These are phyloP conservation scores for Penicillium desertorum DNA, from an alignment of 495 filamentous ascomycete genomes.

Conservation along the genomic window DNA sequence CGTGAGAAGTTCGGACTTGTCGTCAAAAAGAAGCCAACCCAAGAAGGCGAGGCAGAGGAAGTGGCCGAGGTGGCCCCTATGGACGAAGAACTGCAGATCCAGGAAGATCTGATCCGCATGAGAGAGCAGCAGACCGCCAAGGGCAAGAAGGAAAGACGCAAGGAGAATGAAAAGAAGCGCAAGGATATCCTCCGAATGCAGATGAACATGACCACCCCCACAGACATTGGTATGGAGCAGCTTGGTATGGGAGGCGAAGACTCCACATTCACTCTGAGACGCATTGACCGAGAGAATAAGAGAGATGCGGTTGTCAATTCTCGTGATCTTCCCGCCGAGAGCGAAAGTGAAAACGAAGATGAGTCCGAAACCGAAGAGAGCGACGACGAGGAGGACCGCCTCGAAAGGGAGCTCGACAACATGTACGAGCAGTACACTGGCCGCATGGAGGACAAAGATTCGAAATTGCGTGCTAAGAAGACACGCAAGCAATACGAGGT, in stretches of 20 bases:
- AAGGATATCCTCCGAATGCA: slow-evolving; percentile 92
- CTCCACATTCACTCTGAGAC: slow-evolving; percentile 78
- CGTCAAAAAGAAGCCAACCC: slow-evolving; percentile 58
- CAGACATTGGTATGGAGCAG: slow-evolving; percentile 94
- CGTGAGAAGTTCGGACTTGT: slow-evolving; percentile 88
- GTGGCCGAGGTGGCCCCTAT: slow-evolving; percentile 80
- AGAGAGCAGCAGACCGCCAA: slow-evolving; percentile 70
- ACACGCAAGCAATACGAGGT: slow-evolving; percentile 78
- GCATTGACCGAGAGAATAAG: slow-evolving; percentile 70
- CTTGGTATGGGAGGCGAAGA: slow-evolving; percentile 72
- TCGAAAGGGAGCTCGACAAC: slow-evolving; percentile 81
- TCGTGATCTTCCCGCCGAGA: slow-evolving; percentile 63
- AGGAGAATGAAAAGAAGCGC: slow-evolving; percentile 85
- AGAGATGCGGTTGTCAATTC: slow-evolving; percentile 71
- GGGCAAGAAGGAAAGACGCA: slow-evolving; percentile 76
- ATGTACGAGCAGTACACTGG: slow-evolving; percentile 87
- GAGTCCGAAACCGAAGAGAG: slow-evolving; percentile 59
- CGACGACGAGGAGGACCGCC: slow-evolving; percentile 75
- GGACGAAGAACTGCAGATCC: slow-evolving; percentile 90
- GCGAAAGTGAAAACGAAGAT: slow-evolving; percentile 58
- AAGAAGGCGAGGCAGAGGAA: slow-evolving; percentile 61
- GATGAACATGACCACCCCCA: slow-evolving; percentile 92
- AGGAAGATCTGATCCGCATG: slow-evolving; percentile 78
- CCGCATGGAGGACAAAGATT: slow-evolving; percentile 70
- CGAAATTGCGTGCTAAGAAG: slow-evolving; percentile 87